These are phyloP conservation scores for Colletotrichum orchidophilum DNA, from an alignment of 2,329 filamentous ascomycete species.

Conservation along the genomic window DNA sequence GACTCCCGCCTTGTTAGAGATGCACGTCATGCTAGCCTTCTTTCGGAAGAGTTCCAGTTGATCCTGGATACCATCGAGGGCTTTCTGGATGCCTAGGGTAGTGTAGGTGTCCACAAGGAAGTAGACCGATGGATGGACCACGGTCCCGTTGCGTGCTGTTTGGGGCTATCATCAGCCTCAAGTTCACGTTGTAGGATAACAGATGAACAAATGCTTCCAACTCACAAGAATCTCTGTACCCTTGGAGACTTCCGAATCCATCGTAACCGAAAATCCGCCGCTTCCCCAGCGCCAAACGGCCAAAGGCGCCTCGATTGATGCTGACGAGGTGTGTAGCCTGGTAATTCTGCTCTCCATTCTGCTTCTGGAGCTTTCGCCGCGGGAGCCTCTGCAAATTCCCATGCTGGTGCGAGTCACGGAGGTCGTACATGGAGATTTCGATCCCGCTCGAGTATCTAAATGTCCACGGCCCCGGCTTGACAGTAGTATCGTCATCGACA, in stretches of 20 bases:
- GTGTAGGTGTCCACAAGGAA: slow-evolving; percentile 26
- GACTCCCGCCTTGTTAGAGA: background rate
- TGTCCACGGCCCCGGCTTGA: slow-evolving; percentile 1
- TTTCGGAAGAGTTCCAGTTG: background rate
- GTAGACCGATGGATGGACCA: slow-evolving; percentile 28
- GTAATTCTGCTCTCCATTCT: too few species aligned
- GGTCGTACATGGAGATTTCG: slow-evolving; percentile 20
- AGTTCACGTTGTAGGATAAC: too few species aligned
- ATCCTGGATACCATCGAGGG: background rate
- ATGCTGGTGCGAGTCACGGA: slow-evolving; percentile 5
- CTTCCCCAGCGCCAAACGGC: background rate
- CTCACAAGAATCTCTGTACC: background rate
- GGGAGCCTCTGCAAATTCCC: slow-evolving; percentile 13
- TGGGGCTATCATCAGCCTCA: background rate
- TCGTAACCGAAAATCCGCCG: background rate
- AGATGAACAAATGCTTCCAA: too few species aligned
- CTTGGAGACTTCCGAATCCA: background rate
- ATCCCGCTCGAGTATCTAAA: slow-evolving; percentile 13
- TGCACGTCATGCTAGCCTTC: background rate
- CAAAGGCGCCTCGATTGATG: background rate
- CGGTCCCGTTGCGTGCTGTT: slow-evolving; percentile 13
- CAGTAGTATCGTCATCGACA: too few species aligned
- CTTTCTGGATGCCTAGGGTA: background rate
- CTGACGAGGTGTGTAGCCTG: background rate
- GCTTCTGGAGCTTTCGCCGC: slow-evolving; percentile 5